Evolutionary conservation across 106 monocot species (phyloP), one percentile per base, ranked within the genome.

Genomic region (Dendrobium officinale): DNA sequence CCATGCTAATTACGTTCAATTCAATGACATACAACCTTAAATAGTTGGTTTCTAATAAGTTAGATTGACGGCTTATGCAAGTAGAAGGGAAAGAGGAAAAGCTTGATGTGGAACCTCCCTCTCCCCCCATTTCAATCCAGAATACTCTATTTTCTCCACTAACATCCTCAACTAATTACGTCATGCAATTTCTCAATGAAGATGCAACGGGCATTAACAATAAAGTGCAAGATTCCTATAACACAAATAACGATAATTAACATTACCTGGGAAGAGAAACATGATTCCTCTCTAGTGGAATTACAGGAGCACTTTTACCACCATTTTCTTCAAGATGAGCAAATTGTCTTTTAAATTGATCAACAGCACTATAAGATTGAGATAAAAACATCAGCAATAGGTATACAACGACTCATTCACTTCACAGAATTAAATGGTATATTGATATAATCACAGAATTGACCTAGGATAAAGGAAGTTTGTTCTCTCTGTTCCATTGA

Each of bases 301-400:
- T 78, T 29, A 88, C 87, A 33, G 91, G 80, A 67, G 85, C 84
- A 86, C 82, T 93, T 87, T 87, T 89, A 15, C 90, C 94, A 80
- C 88, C 94, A 81, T 92, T 97, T 66, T 94, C 92, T 82, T 97
- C 94, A 40, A 97, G 92, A 80, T 90, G 86, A 37, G 94, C 78
- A 88, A 94, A 94, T 72, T 97, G 94, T 81, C 85, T 94, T 83
- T 86, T 84, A 55, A 97, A 97, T 74, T 94, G 92, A 86, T 97
- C 94, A 56, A 94, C 89, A n/a, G 92, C 97, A 86, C 97, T 94
- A 87, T 78, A 89, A 4, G 20, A 40, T 79, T 82, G n/a, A 15
- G 10, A 33, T 55, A 15, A 16, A 49, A 49, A 73, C 24, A 45
- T 27, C 27, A 48, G 19, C 9, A 51, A 49, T 49, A 42, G 15